Conservation (phyloP, 2,329 filamentous ascomycete genomes). For the Cladosporium sp. region DNA sequence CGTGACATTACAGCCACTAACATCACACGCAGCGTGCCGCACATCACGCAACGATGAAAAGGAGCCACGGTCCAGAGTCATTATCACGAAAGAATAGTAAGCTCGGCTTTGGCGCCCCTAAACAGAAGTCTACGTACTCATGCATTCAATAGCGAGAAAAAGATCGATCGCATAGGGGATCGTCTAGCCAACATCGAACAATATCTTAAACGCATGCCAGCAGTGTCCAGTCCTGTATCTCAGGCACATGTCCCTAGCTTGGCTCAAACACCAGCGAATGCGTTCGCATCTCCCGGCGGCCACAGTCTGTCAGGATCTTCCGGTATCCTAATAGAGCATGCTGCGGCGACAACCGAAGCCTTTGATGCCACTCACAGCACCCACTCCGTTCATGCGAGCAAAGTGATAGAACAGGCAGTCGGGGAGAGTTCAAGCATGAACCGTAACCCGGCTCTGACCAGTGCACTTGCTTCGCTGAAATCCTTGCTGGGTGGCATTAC, state of each 20-base stretch:
- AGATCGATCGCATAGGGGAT: slow-evolving; percentile 27
- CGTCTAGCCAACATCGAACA: slow-evolving; percentile 25
- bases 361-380: slow-evolving; percentile 20
- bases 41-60: slow-evolving; percentile 12
- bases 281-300: slow-evolving; percentile 15
- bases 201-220: slow-evolving; percentile 21
- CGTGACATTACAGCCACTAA: background rate
- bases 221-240: slow-evolving; percentile 15
- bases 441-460: slow-evolving; percentile 18
- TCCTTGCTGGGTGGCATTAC: slow-evolving; percentile 21
- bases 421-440: slow-evolving; percentile 19
- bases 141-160: slow-evolving; percentile 24
- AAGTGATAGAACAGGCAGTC: slow-evolving; percentile 20
- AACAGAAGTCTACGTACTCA: background rate
- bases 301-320: slow-evolving; percentile 15
- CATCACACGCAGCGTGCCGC: slow-evolving; percentile 15
- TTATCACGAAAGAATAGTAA: slow-evolving; percentile 24
- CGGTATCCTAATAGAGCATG: background rate
- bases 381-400: slow-evolving; percentile 19
- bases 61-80: slow-evolving; percentile 22
- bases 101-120: background rate
- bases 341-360: background rate
- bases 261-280: slow-evolving; percentile 11
- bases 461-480: slow-evolving; percentile 20
- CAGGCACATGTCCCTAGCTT: slow-evolving; percentile 11